Evolutionary conservation across 176 grass and related monocot genomes (phyloP).

Genomic region (Saccharum officinarum): DNA sequence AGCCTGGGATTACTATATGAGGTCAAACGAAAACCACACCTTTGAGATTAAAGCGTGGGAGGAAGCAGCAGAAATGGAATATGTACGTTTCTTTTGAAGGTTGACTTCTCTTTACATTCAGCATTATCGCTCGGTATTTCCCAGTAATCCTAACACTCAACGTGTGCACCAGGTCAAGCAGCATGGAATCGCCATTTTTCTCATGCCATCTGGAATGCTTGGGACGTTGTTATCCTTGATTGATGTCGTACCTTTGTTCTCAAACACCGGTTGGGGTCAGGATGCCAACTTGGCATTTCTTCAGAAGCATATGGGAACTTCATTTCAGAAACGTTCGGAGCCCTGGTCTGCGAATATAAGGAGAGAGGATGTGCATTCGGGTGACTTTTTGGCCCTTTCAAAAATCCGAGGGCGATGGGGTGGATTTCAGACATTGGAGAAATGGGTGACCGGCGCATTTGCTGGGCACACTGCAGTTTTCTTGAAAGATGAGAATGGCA

Average conservation of each 20-base stretch:
- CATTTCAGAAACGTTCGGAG: conserved; percentile 67
- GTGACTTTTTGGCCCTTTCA: conserved; percentile 89
- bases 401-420: conserved; percentile 97
- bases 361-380: conserved; percentile 74
- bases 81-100: conserved; percentile 56
- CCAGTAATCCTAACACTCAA: neutral
- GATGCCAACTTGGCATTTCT: conserved; percentile 92
- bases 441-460: conserved; percentile 98
- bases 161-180: conserved; percentile 73
- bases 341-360: conserved; percentile 66
- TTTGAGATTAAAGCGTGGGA: conserved; percentile 90
- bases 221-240: conserved; percentile 84
- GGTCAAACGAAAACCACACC: conserved; percentile 57
- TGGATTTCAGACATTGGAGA: conserved; percentile 93
- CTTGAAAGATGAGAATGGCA: conserved; percentile 85
- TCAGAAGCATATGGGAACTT: conserved; percentile 89
- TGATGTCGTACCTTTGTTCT: conserved; percentile 90
- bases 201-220: conserved; percentile 96
- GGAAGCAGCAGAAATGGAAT: conserved; percentile 87
- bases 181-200: conserved; percentile 89
- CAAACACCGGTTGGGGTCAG: conserved; percentile 91
- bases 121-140: neutral
- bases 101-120: conserved; percentile 1
- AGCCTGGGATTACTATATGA: conserved; percentile 89
- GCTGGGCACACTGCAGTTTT: conserved; percentile 95